Conservation (phyloP, 2,329 filamentous ascomycete genomes). For the Hypoxylon sp. region DNA sequence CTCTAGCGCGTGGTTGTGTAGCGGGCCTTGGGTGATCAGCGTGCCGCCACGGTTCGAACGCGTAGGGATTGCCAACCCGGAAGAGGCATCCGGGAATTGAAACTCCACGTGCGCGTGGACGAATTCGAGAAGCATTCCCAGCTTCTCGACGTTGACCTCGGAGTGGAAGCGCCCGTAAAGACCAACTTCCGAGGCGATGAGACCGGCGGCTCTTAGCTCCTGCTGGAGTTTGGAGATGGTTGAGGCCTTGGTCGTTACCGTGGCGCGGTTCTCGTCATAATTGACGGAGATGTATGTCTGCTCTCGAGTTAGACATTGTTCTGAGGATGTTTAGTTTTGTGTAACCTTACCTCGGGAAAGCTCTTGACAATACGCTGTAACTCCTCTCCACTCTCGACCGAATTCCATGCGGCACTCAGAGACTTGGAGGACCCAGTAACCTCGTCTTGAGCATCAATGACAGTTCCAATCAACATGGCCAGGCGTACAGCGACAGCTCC, state of each 20-base stretch:
- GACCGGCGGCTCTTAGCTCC: constrained; percentile 40
- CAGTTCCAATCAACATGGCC: constrained; percentile 49
- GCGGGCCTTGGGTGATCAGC: constrained; percentile 33
- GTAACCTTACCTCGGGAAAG: constrained; percentile 26
- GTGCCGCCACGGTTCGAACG: constrained; percentile 34
- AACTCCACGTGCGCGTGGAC: constrained; percentile 42
- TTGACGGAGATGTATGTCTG: constrained; percentile 42
- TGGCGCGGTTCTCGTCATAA: constrained; percentile 51
- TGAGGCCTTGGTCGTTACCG: constrained; percentile 45
- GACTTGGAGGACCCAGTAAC: constrained; percentile 31
- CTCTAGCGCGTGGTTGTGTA: constrained; percentile 46
- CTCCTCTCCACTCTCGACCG: constrained; percentile 33
- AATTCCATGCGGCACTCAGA: constrained; percentile 39
- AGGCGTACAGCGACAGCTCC: constrained; percentile 51
- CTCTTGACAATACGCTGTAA: constrained; percentile 19
- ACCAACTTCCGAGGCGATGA: constrained; percentile 43
- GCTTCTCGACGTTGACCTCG: constrained; percentile 26
- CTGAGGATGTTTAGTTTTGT: too few relatives aligned
- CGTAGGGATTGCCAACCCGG: constrained; percentile 42
- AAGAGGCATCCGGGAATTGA: constrained; percentile 46
- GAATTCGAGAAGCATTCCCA: constrained; percentile 38
- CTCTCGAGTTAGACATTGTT: not conserved
- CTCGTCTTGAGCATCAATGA: constrained; percentile 49
- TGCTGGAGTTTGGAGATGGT: constrained; percentile 32
- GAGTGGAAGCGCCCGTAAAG: constrained; percentile 48